Base-by-base conservation (phyloP, 78 protist species). In the Dictyostelium firmibasis region DNA sequence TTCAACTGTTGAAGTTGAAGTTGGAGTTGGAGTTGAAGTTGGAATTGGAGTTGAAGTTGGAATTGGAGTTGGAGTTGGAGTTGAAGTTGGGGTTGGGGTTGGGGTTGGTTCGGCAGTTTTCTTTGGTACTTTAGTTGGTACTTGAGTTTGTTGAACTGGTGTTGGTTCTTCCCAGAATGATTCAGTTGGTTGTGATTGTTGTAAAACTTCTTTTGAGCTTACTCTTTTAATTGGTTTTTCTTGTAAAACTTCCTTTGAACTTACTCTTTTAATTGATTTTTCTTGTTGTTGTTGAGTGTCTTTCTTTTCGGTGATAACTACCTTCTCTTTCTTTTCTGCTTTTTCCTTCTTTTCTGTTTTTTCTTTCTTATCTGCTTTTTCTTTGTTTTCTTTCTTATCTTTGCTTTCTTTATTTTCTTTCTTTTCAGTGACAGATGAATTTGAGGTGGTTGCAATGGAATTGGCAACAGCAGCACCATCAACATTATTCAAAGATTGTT, bases 121-220 rank as follows among this genome's bases (percentile, higher is more conserved):
- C 36, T 33, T 33, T 72, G 79, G 79, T 33, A 33, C 44, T 33
- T 27, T 31, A 6, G 38, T 33, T 33, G 43, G 47, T 33, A 29
- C 25, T 33, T 72, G 38, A 16, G 43, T 13, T 72, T 25, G 78
- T 70, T 27, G 79, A 38, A 38, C 57, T 81, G 69, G 50, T 29
- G 60, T 47, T 81, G 85, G 85, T 14, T 81, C 85, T 47, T 81
- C 85, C 85, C 85, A 81, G 57, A 81, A 35, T 20, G 62, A 47
- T 29, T 81, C 69, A 10, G 85, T 29, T 79, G 84, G 69, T 79
- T 16, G 27, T 29, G 53, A n/a, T n/a, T n/a, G 20, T 13, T 81
- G 41, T 18, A 81, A 29, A 23, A 81, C 50, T 47, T 81, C 85
- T 81, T 29, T 38, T 35, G 85, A 81, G 7, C 20, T 31, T 29